Percentiles rank a stretch among this genome's conserved stretches.
Conservation (phyloP, 139 green algal genomes). For the Micractinium conductrix region DNA sequence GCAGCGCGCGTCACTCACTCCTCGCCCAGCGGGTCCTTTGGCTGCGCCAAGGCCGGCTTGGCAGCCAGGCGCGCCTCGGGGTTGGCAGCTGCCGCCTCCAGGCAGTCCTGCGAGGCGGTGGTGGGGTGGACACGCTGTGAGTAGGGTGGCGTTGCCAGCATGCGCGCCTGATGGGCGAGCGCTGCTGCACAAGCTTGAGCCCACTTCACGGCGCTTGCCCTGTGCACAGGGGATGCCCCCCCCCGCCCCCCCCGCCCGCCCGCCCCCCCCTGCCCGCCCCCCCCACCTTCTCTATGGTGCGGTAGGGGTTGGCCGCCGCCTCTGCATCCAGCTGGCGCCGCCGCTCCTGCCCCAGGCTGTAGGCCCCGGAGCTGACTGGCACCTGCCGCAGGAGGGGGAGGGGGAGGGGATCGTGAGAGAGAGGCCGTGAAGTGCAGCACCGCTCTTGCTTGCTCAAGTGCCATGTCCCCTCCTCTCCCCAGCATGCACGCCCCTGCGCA, state of each 20-base stretch:
- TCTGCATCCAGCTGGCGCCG: constrained; percentile 20
- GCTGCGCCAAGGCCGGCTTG: background rate
- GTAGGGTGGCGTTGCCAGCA: no score
- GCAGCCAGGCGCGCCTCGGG: background rate
- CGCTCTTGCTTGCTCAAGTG: no score
- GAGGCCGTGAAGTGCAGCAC: no score
- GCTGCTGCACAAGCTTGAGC: no score
- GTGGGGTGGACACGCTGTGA: no score
- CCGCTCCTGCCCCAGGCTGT: background rate
- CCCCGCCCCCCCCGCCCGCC: no score
- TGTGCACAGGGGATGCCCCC: no score
- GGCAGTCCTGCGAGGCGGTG: background rate
- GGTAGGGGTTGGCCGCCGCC: constrained; percentile 13
- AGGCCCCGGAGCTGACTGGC: background rate
- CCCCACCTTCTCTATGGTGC: constrained; percentile 31
- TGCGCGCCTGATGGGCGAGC: no score
- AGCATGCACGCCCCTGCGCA: background rate
- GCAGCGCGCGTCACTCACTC: constrained; percentile 3
- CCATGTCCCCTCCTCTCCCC: no score
- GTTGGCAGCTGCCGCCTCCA: background rate
- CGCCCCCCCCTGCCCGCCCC: background rate
- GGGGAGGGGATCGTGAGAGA: background rate
- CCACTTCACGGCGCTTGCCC: no score
- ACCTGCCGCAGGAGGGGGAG: background rate
- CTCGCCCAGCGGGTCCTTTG: background rate